Evolutionary conservation across 1,284 basidiomycete genomes (phyloP), one percentile per base, ranked within the genome.

Genomic region (Trichosporon sp.): DNA sequence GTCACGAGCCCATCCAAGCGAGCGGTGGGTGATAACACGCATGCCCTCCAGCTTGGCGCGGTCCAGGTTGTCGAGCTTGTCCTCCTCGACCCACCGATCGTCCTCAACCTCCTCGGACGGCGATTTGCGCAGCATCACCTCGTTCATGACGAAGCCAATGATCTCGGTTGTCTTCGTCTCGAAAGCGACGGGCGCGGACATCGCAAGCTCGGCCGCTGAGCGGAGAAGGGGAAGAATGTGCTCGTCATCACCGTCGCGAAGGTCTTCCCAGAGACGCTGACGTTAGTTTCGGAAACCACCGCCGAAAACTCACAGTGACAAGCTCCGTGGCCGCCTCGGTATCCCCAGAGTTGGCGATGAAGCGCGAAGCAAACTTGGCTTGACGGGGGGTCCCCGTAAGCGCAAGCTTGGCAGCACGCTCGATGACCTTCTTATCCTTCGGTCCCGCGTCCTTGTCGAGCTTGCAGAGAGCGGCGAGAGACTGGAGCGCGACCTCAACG

Each of bases 351-450:
- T 87, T 87, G 0, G 91, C 89, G 8, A 98, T 78, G 65, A 95
- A 85, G 31, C 94, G 89, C 0, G 92, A 89, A 0, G 94, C 93
- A 81, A 93, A 96, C 82, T 98, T 98, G 21, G 94, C 92, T 77
- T 92, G 90, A 19, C 88, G 86, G 19, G 86, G 85, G 40, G 91
- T 89, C 0, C 89, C 87, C 10, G 89, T 87, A 40, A 90, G 80
- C 0, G 89, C 91, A 75, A 90, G 88, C 37, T 88, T 86, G 68
- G 85, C 85, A 7, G 92, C 86, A 14, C 90, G 87, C 46, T 96
- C 92, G 8, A 90, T 81, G 0, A 90, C 74, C 68, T 78, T 43
- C 92, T 88, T 90, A 73, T 95, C 93, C 65, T 84, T 82, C 0
- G 89, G 87, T 3, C 85, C 86, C 32, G 90, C 80, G 10, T 86